Percentiles rank a stretch among this genome's conserved stretches.
Conservation (phyloP, 164 flowering plant species). For the Dillenia suffruticosa region DNA sequence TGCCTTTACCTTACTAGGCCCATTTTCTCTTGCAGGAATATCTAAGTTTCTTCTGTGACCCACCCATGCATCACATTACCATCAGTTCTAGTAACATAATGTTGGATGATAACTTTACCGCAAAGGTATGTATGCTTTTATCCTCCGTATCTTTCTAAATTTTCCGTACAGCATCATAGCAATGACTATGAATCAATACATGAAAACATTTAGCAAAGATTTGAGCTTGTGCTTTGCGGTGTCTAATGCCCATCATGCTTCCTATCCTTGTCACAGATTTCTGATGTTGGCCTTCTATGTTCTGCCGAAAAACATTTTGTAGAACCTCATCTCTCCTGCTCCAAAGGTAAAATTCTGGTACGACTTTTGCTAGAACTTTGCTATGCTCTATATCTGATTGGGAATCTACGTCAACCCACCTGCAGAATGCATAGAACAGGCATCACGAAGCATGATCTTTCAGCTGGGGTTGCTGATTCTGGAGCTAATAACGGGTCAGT, state of each 20-base stretch:
- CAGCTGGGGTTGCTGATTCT: constrained; percentile 78
- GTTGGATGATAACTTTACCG: constrained; percentile 65
- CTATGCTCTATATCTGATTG: background rate
- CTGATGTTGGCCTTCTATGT: constrained; percentile 41
- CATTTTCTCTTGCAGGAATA: constrained; percentile 61
- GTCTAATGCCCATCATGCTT: background rate
- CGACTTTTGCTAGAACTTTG: background rate
- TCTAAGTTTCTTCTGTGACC: constrained; percentile 64
- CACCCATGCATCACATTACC: constrained; percentile 56
- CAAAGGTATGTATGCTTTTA: constrained; percentile 43
- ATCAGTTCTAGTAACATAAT: constrained; percentile 62
- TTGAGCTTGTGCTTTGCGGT: background rate
- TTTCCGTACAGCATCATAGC: background rate
- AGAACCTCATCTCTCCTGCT: constrained; percentile 23
- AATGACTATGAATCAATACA: too few species aligned
- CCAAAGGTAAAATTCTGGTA: constrained; percentile 28
- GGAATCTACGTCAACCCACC: background rate
- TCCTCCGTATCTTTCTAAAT: background rate
- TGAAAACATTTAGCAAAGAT: background rate
- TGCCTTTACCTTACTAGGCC: too few species aligned
- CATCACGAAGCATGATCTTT: constrained; percentile 37
- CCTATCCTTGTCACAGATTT: constrained; percentile 36
- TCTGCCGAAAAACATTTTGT: constrained; percentile 18
- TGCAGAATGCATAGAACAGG: constrained; percentile 38
- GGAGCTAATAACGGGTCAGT: constrained; percentile 86